A percentile compares a stretch with the other conserved stretches of the same genome.
Conservation (phyloP, 306 rosid genomes). For the Luffa acutangula region DNA sequence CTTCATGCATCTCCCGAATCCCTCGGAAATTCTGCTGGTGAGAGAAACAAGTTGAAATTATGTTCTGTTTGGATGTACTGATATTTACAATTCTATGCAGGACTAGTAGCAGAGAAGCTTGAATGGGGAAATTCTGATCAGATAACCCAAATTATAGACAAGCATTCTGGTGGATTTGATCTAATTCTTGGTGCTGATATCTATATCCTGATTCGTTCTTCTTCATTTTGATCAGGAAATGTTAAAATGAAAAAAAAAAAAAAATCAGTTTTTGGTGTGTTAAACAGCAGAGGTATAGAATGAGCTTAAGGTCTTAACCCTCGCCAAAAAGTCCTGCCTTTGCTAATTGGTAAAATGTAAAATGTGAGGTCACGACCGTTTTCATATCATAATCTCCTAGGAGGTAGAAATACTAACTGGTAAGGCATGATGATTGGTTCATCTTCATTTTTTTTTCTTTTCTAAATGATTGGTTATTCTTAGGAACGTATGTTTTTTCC, state of each 20-base stretch:
- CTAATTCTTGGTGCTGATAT: slow-evolving; percentile 92
- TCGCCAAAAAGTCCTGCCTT: background rate
- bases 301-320: background rate
- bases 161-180: slow-evolving; percentile 59
- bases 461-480: background rate
- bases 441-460: background rate
- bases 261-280: background rate
- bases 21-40: slow-evolving; percentile 36
- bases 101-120: slow-evolving; percentile 55
- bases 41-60: slow-evolving; percentile 20
- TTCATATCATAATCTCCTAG: background rate
- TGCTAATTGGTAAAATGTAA: background rate
- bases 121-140: slow-evolving; percentile 87
- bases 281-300: background rate
- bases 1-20: slow-evolving; percentile 57
- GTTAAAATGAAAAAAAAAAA: background rate
- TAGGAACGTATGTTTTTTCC: background rate
- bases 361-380: background rate
- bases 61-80: background rate
- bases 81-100: slow-evolving; percentile 28
- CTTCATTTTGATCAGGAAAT: slow-evolving; percentile 10
- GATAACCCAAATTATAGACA: slow-evolving; percentile 41
- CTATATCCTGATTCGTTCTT: slow-evolving; percentile 47
- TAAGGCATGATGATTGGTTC: background rate
- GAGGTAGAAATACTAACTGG: background rate